A percentile compares a stretch with the other conserved stretches of the same genome.
Conservation (phyloP, 306 rosid species). For the Senna tora region DNA sequence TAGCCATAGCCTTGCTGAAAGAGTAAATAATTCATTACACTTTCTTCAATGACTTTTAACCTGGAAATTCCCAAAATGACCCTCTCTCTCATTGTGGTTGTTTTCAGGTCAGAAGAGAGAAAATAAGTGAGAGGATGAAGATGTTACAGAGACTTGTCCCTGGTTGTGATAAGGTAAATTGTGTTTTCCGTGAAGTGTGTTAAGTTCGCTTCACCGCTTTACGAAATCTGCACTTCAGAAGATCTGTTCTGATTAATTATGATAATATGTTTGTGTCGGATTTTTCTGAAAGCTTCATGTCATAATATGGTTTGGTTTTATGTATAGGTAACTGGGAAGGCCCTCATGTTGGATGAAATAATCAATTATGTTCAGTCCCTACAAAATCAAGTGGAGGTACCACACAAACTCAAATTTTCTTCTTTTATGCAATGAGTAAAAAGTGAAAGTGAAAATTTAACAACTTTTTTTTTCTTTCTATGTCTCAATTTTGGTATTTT, state of each 20-base stretch:
- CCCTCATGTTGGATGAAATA: slow-evolving; percentile 95
- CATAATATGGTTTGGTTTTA: slow-evolving; percentile 41
- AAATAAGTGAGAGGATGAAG: slow-evolving; percentile 96
- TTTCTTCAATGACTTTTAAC: background rate
- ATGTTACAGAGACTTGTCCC: slow-evolving; percentile 85
- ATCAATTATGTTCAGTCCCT: slow-evolving; percentile 99
- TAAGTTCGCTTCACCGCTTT: too few species aligned
- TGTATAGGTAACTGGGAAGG: slow-evolving; percentile 86
- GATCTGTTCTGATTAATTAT: too few species aligned
- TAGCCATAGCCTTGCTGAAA: slow-evolving; percentile 98
- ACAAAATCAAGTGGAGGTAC: slow-evolving; percentile 98
- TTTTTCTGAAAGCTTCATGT: slow-evolving; percentile 47
- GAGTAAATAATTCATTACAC: slow-evolving; percentile 50
- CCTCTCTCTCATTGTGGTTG: slow-evolving; percentile 38
- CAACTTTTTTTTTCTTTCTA: background rate
- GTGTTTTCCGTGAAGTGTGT: too few species aligned
- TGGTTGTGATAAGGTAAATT: slow-evolving; percentile 98
- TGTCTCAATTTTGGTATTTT: slow-evolving; percentile 10
- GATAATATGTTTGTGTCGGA: slow-evolving; percentile 29
- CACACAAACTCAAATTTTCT: background rate
- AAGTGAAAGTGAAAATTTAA: background rate
- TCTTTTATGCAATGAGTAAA: slow-evolving; percentile 9
- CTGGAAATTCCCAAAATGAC: slow-evolving; percentile 6
- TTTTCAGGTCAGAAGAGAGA: slow-evolving; percentile 94
- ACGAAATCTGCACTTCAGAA: too few species aligned